A percentile compares a stretch with the other conserved stretches of the same genome.
phyloP scores from a whole-genome alignment of 306 rosid genomes.

The Macrotyloma uniflorum region DNA sequence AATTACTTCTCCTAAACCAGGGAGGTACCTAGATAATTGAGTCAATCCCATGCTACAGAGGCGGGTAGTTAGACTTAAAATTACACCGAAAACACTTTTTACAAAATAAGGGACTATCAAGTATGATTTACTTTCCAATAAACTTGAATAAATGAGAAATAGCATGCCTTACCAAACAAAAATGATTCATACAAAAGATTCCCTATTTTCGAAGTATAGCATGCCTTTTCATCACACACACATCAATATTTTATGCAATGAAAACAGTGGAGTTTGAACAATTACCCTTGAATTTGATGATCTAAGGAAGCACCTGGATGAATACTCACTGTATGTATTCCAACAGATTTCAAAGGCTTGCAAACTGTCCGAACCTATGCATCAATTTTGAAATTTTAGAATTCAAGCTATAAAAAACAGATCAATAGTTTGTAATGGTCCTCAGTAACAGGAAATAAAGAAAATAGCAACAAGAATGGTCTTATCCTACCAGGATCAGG shows the following conservation, averaged over 20 bases:
- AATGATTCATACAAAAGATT: not conserved
- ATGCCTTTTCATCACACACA: slow-evolving; percentile 7
- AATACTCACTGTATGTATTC: slow-evolving; percentile 92
- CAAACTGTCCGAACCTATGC: slow-evolving; percentile 77
- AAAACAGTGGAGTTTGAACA: slow-evolving; percentile 15
- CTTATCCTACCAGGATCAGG: not conserved
- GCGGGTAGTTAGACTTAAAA: not conserved
- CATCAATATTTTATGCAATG: slow-evolving; percentile 4
- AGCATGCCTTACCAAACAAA: slow-evolving; percentile 14
- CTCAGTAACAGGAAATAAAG: not conserved
- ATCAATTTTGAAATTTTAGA: slow-evolving; percentile 28
- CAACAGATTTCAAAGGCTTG: slow-evolving; percentile 85
- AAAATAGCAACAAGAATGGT: not conserved
- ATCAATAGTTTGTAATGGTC: not conserved
- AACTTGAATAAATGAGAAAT: not conserved
- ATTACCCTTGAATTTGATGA: slow-evolving; percentile 96
- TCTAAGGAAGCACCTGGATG: slow-evolving; percentile 86
- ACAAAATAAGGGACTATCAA: not conserved
- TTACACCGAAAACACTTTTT: not conserved
- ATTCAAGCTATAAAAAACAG: slow-evolving; percentile 20
- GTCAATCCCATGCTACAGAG: not conserved
- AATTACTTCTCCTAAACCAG: not conserved
- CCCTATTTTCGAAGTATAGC: not conserved
- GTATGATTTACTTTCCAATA: not conserved
- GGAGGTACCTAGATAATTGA: not conserved